Base-by-base conservation (phyloP, 2,329 filamentous ascomycete species). In the Immersiporthe knoxdaviesiana region DNA sequence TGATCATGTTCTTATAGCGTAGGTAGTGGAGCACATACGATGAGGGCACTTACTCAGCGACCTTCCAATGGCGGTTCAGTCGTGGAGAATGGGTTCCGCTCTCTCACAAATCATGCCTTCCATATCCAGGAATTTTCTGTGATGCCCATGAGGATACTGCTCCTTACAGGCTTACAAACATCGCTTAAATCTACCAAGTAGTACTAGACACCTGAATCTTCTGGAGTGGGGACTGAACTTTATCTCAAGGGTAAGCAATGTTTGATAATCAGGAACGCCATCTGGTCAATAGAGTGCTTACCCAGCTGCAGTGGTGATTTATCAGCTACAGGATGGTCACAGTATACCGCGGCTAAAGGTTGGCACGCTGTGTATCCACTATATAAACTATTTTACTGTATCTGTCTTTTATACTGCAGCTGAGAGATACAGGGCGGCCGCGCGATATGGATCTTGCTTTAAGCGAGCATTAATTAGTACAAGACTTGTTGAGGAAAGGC, bases 21-120 rank as follows among this genome's bases (percentile, higher is more conserved):
- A 30, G 5, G 14, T 16, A 56, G 52, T 56, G 52, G 52, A 56
- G 27, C 12, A 30, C 18, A 30, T 30, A 18, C 52, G 24, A 56
- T 30, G 52, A 30, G 12, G 5, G 3, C 4, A 27, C n/a, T 65
- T 65, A 65, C 52, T 65, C 63, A 65, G 63, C 63, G 10, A 44
- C 24, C 39, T 41, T 37, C 37, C 24, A 37, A n/a, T 18, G 35
- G 24, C 27, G 59, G 59, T 24, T 27, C 2, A 24, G 14, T 2
- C 32, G 21, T 24, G 12, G 24, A 27, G 24, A 27, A 12, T 5
- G 2, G 39, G 37, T 18, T 62, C 30, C 63, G 27, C 24, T 16
- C 12, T 27, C 52, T 39, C 12, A 63, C 61, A 63, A 50, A 63
- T 63, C 61, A 63, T 6, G 11, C 3, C 61, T 63, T 35, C 61